phyloP scores from a whole-genome alignment of 78 protist species.

The Bodo saltans region DNA sequence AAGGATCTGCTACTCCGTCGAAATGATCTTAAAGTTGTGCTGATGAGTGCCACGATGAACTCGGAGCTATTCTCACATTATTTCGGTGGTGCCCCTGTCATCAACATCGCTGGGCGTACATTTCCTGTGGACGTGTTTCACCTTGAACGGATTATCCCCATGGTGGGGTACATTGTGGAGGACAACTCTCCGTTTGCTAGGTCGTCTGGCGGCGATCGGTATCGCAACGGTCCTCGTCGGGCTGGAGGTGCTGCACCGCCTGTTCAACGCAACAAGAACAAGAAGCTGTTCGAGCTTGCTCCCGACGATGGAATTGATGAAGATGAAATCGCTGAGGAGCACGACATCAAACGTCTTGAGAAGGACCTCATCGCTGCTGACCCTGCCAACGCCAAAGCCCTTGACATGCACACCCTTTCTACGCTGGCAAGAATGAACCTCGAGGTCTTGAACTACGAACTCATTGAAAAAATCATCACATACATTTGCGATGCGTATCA shows the following conservation, averaged over 20 bases:
- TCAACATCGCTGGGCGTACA: conserved; percentile 71
- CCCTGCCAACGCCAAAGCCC: not conserved
- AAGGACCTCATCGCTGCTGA: not conserved
- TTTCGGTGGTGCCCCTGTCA: conserved; percentile 48
- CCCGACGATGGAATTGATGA: no score
- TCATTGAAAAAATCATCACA: conserved; percentile 22
- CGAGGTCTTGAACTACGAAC: conserved; percentile 40
- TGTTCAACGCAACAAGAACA: not conserved
- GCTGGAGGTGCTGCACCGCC: not conserved
- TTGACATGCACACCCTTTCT: not conserved
- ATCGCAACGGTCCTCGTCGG: not conserved
- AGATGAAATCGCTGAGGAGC: not conserved
- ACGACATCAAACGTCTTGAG: no score
- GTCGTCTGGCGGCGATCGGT: not conserved
- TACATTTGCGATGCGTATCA: not conserved
- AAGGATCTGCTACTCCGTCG: conserved; percentile 30
- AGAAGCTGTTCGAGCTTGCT: not conserved
- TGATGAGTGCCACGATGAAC: conserved; percentile 83
- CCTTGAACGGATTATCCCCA: conserved; percentile 51
- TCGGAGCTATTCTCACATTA: conserved; percentile 62
- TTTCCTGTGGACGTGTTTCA: conserved; percentile 43
- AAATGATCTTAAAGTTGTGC: conserved; percentile 40
- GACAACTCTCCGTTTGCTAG: conserved; percentile 17
- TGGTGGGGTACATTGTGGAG: conserved; percentile 10
- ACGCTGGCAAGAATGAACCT: not conserved